Evolutionary conservation across 805 yeast genomes (phyloP).

Genomic region (Myxozyma neglecta): DNA sequence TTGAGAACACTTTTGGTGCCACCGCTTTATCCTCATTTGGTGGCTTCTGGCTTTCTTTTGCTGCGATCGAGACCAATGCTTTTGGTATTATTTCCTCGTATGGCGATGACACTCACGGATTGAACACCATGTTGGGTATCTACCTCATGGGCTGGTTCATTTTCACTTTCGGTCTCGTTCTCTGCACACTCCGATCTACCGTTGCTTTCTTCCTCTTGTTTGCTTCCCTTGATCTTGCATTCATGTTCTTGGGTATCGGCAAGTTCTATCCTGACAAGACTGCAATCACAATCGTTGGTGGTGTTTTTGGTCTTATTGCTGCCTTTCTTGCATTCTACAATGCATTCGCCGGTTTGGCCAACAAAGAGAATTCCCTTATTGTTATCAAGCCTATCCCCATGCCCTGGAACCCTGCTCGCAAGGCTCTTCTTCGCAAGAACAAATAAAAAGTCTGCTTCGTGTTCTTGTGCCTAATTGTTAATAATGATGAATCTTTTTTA

Average conservation of each 20-base stretch:
- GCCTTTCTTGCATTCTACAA: slow-evolving; percentile 62
- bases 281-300: slow-evolving; percentile 55
- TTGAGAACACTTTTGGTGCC: slow-evolving; percentile 68
- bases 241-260: slow-evolving; percentile 55
- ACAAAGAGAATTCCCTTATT: slow-evolving; percentile 46
- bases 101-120: slow-evolving; percentile 38
- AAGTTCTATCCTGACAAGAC: slow-evolving; percentile 43
- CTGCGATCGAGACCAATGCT: slow-evolving; percentile 57
- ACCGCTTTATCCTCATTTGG: slow-evolving; percentile 64
- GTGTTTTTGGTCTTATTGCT: slow-evolving; percentile 58
- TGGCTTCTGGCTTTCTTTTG: slow-evolving; percentile 68
- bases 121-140: slow-evolving; percentile 56
- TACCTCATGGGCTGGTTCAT: slow-evolving; percentile 63
- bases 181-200: slow-evolving; percentile 64
- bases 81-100: slow-evolving; percentile 63
- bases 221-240: slow-evolving; percentile 54
- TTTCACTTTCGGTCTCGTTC: slow-evolving; percentile 55
- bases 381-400: slow-evolving; percentile 23
- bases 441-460: not conserved
- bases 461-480: no score
- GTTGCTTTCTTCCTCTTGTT: slow-evolving; percentile 61
- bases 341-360: slow-evolving; percentile 63
- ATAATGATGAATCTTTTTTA: no score
- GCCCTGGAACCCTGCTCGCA: slow-evolving; percentile 27
- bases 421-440: not conserved